Evolutionary conservation across 371 early-diverging fungal genomes (phyloP), one percentile per base, ranked within the genome.

Genomic region (Lichtheimia ornata): DNA sequence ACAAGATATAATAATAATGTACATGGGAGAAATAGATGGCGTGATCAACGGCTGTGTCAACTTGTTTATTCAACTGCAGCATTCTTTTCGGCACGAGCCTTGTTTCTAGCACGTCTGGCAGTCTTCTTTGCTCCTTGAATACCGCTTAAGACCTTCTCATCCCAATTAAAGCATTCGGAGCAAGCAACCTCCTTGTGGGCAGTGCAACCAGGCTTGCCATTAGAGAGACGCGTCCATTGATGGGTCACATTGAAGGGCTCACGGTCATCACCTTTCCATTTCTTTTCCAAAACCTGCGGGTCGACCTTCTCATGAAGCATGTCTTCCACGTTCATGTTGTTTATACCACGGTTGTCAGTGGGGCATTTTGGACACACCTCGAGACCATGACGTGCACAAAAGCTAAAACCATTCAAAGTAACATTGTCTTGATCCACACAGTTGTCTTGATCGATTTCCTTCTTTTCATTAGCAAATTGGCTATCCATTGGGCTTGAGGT

Each of bases 261-360:
- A 51, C 80, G 73, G 4, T 80, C 80, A 64, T 80, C 80, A 7
- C 80, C 80, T 49, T 74, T 76, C 80, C 80, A 80, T 51, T 80
- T 80, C 25, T 65, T 64, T 24, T 18, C n/a, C 41, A 65, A 65
- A 56, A 76, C 68, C 40, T 71, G 72, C 51, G 74, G 75, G 24
- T 71, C 58, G 5, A 76, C 58, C 45, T 54, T 71, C 4, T 80
- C 77, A 52, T 71, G 73, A 5, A 79, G 68, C 58, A 67, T 63
- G 22, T 80, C 75, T 58, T 76, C 77, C 7, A 80, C 73, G 25
- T 62, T 58, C 69, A 67, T 66, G 35, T 80, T 80, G 50, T 80
- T 80, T 12, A 60, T 35, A 9, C 66, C 53, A 12, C 77, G 71
- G 53, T 80, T 80, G 42, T 80, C 80, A 11, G 75, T 80, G 15